Evolutionary conservation across 441 rosid species (phyloP), one percentile per base, ranked within the genome.

Genomic region (Aquilaria agallochum): DNA sequence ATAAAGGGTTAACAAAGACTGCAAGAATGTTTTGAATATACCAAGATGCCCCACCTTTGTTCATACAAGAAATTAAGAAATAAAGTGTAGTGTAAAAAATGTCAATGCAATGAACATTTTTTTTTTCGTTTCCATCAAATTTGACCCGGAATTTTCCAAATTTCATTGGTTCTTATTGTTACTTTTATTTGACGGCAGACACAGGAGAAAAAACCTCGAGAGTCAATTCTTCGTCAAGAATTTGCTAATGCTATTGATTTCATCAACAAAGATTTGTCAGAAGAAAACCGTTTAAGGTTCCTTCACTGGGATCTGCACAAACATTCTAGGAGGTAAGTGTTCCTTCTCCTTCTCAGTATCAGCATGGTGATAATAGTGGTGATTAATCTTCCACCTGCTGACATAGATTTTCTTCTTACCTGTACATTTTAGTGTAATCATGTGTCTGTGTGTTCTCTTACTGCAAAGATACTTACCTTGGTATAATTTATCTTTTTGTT

Each of bases 291-390:
- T 53, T 67, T 95, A 50, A 84, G 88, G 72, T 95, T 90, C 74
- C 88, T 90, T 74, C 97, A 90, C 66, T 90, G 91, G 97, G 97
- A 90, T 75, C 76, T 95, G 62, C 87, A 93, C 81, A 86, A 83
- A 81, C 90, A 90, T 74, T 77, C 85, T 58, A 82, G 80, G 66
- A 87, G 89, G 99, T 92, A 81, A 66, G 27, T 74, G 20, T 44
- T 5, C 50, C 32, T 20, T 20, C 27, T 56, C 20, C 5, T 49
- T 36, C 40, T 4, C 5, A 40, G 5, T 40, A 6, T 40, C 7
- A 40, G 45, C 11, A 3, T 45, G 11, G 58, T 47, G 45, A 40
- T 40, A 40, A 40, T 40, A 40, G 45, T 40, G 45, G 9, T 40
- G 10, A 40, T 40, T 48, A 62, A 46, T 54, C 48, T 52, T 55